Conservation (phyloP, 768 basidiomycete species). For the Suillus subluteus region DNA sequence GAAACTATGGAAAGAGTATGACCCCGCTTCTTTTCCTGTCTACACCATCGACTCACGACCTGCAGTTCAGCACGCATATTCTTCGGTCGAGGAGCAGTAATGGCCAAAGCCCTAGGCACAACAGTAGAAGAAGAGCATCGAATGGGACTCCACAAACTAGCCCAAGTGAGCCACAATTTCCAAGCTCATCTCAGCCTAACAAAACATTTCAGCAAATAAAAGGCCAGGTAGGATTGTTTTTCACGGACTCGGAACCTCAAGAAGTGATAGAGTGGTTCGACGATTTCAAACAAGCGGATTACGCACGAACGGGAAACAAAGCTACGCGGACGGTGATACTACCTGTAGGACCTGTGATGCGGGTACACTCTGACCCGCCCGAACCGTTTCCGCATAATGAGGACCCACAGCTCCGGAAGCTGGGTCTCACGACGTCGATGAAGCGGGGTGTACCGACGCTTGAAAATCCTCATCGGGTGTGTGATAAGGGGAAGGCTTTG, state of each 20-base stretch:
- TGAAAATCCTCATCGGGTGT: slow-evolving; percentile 78
- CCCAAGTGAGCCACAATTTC: slow-evolving; percentile 54
- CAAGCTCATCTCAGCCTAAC: background rate
- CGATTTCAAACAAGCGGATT: slow-evolving; percentile 88
- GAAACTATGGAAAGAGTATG: slow-evolving; percentile 90
- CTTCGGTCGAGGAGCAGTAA: slow-evolving; percentile 84
- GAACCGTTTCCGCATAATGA: slow-evolving; percentile 97
- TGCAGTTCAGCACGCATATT: slow-evolving; percentile 86
- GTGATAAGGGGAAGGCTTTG: slow-evolving; percentile 78
- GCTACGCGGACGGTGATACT: slow-evolving; percentile 77
- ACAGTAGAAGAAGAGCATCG: slow-evolving; percentile 87
- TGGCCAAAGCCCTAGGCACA: slow-evolving; percentile 94
- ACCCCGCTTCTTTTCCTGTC: slow-evolving; percentile 16
- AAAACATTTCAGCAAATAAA: slow-evolving; percentile 72
- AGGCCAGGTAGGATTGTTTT: slow-evolving; percentile 92
- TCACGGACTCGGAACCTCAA: slow-evolving; percentile 87
- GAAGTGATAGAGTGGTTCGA: slow-evolving; percentile 96
- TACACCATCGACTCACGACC: background rate
- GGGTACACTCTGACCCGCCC: slow-evolving; percentile 74
- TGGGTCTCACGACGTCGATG: slow-evolving; percentile 86
- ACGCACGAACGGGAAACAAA: slow-evolving; percentile 84
- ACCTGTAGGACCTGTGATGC: slow-evolving; percentile 85
- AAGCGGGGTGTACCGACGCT: slow-evolving; percentile 88
- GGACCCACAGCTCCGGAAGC: slow-evolving; percentile 92
- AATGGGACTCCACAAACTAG: slow-evolving; percentile 76